Evolutionary conservation across 768 basidiomycete species (phyloP), one percentile per base, ranked within the genome.

Genomic region (Amanita pallidorosea): DNA sequence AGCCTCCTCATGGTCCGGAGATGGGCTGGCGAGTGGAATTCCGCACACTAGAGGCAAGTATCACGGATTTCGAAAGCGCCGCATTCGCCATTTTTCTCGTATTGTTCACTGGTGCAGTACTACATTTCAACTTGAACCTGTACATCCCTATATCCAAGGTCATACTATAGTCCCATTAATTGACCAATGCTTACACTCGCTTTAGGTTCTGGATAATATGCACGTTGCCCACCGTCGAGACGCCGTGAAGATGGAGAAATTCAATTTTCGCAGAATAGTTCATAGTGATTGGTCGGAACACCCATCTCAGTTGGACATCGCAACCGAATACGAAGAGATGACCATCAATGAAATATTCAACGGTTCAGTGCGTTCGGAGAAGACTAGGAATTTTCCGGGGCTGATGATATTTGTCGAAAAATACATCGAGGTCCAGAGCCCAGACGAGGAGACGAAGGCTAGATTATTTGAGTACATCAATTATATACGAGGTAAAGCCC

Each of bases 1-100:
- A 54, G 29, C 49, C 48, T 13, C 49, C 53, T n/a, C 34, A 20
- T 23, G 35, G 29, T 17, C 34, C 41, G n/a, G 11, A 20, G n/a
- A 31, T 37, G 20, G 53, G 53, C 22, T 54, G 48, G 53, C 23
- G 53, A n/a, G 48, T 54, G n/a, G 53, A 54, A 36, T 54, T 54
- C 17, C 38, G 53, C 7, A 54, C 22, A 29, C 29, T 38, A 18
- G 53, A 54, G 35, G 48, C 53, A 23, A 54, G 53, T 18, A 50
- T 54, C 8, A 54, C 53, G 3, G 53, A 54, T 37, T 54, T 54
- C 22, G 53, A 54, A 35, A 50, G 49, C 17, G 53, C 53, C 17
- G 53, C 53, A 11, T 54, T 37, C 49, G 49, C 53, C 20, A 50
- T n/a, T n/a, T 50, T 22, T 54, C n/a, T 54, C 33, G 48, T 54